phyloP scores from a whole-genome alignment of 768 basidiomycete genomes.

The Termitomyces sp. region DNA sequence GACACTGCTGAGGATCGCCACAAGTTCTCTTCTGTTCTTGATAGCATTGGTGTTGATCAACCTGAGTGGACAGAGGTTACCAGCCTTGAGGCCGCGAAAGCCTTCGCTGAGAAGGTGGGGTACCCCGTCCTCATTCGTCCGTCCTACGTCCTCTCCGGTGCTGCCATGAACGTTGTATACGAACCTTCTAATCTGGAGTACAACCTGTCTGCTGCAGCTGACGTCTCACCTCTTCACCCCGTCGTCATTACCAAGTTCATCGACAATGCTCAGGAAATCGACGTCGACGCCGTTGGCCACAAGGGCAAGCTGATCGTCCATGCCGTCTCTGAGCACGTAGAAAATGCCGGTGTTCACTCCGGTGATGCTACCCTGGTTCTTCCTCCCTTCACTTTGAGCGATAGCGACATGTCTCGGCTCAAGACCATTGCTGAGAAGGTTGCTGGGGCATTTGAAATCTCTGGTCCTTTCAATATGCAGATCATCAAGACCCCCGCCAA shows the following conservation, averaged over 20 bases:
- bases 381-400: conserved; percentile 81
- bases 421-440: conserved; percentile 96
- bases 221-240: conserved; percentile 94
- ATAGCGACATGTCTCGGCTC: conserved; percentile 76
- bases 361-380: conserved; percentile 97
- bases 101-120: conserved; percentile 83
- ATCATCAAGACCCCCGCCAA: conserved; percentile 79
- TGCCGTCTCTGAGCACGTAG: conserved; percentile 96
- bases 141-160: conserved; percentile 96
- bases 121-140: conserved; percentile 97
- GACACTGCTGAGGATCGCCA: conserved; percentile 98
- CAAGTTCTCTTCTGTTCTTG: conserved; percentile 97
- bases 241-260: conserved; percentile 99
- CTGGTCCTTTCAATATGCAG: conserved; percentile 99
- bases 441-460: conserved; percentile 91
- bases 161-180: conserved; percentile 98
- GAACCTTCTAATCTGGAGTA: conserved; percentile 87
- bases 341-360: conserved; percentile 98
- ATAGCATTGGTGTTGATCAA: conserved; percentile 93
- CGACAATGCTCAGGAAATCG: conserved; percentile 95
- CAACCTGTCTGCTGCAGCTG: conserved; percentile 94
- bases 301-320: conserved; percentile 89
- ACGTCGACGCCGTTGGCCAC: conserved; percentile 95
- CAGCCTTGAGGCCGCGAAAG: conserved; percentile 84
- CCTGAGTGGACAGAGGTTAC: conserved; percentile 94